phyloP scores from a whole-genome alignment of 106 monocot genomes.

The Apostasia shenzhenica region DNA sequence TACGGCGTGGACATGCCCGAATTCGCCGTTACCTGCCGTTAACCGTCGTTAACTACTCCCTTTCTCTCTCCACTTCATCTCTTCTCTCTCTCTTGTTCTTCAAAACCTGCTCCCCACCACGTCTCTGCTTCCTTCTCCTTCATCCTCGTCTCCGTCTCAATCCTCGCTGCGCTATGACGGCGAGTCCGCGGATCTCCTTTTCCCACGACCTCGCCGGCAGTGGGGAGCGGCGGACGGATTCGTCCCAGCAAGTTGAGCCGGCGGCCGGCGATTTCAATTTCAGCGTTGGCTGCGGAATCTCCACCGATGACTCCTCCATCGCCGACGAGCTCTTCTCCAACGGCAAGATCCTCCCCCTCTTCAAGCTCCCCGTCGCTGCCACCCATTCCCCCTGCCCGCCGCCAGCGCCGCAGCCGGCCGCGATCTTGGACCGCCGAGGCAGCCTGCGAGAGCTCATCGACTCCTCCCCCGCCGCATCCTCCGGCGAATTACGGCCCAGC shows the following conservation, averaged over 20 bases:
- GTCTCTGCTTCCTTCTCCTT: not conserved
- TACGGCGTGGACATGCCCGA: no score
- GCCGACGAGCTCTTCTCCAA: slow-evolving; percentile 20
- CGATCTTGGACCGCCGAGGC: not conserved
- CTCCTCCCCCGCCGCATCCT: not conserved
- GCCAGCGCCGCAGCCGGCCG: not conserved
- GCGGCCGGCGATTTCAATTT: slow-evolving; percentile 7
- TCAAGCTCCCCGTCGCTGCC: not conserved
- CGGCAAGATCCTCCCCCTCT: slow-evolving; percentile 10
- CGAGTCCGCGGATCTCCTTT: slow-evolving; percentile 13
- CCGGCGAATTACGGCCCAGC: not conserved
- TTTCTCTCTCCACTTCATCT: not conserved
- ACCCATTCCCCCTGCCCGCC: not conserved
- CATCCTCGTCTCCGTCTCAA: not conserved
- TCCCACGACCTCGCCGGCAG: not conserved
- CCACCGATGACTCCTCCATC: not conserved
- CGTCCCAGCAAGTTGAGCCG: no score
- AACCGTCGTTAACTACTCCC: not conserved
- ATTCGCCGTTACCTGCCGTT: no score
- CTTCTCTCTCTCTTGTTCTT: not conserved
- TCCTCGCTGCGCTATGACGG: not conserved
- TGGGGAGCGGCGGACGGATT: not conserved
- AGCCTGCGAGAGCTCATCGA: not conserved
- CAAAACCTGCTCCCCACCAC: not conserved
- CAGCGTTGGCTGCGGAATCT: not conserved